phyloP scores from a whole-genome alignment of 345 rosid genomes.

The Pelargonium nanum region DNA sequence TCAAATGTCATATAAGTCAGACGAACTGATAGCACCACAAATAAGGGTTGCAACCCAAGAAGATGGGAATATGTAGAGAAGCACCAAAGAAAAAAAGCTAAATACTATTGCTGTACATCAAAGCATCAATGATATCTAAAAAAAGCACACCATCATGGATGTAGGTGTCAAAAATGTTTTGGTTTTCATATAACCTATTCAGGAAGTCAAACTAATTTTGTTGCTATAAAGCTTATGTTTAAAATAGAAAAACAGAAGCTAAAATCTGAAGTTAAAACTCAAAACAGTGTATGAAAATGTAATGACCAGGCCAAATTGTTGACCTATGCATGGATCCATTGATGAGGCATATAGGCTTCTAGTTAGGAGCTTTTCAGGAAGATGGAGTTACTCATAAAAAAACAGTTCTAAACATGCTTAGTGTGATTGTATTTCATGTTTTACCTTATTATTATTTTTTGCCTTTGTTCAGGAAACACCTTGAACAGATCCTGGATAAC shows the following conservation, averaged over 20 bases:
- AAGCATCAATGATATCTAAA: neutral
- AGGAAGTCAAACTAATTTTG: neutral
- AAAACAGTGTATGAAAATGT: neutral
- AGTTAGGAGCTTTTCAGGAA: neutral
- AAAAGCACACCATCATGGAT: neutral
- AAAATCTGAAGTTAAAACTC: neutral
- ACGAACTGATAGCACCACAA: neutral
- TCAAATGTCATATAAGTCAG: neutral
- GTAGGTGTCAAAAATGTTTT: neutral
- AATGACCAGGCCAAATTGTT: neutral
- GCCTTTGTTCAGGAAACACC: slow-evolving; percentile 79
- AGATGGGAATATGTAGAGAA: too few relatives aligned
- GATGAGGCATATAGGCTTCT: too few relatives aligned
- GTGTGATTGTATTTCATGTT: too few relatives aligned
- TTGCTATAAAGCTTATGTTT: neutral
- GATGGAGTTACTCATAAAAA: neutral
- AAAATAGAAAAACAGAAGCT: neutral
- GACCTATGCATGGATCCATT: neutral
- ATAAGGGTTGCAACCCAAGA: neutral
- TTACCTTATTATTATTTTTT: too few relatives aligned
- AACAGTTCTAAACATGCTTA: neutral
- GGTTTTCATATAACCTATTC: neutral
- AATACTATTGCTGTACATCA: neutral
- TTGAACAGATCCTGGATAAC: slow-evolving; percentile 73
- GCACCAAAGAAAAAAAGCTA: too few relatives aligned